These are phyloP conservation scores for Oryza coarctata DNA, from an alignment of 176 grass and related monocot species.

Conservation along the genomic window DNA sequence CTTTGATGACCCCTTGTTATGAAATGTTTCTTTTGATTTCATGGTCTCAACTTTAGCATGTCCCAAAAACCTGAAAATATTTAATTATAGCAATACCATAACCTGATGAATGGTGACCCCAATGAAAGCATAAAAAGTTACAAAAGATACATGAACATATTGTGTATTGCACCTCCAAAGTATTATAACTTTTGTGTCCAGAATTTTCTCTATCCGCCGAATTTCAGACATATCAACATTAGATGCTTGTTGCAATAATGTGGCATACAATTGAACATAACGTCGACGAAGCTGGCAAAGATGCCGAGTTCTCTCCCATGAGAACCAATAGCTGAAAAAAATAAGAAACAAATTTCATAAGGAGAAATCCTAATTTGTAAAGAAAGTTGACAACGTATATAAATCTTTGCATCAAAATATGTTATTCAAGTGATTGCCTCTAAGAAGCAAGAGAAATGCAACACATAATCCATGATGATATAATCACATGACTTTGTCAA, in stretches of 20 bases:
- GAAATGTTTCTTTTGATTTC: slow-evolving; percentile 73
- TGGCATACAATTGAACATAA: slow-evolving; percentile 88
- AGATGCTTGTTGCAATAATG: slow-evolving; percentile 68
- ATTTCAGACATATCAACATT: slow-evolving; percentile 76
- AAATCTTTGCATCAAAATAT: slow-evolving; percentile 12
- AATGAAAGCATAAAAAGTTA: slow-evolving; percentile 13
- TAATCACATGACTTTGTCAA: not conserved
- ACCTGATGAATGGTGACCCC: slow-evolving; percentile 2
- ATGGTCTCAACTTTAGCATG: slow-evolving; percentile 97
- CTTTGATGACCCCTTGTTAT: slow-evolving; percentile 66
- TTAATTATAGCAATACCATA: slow-evolving; percentile 31
- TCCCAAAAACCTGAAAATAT: slow-evolving; percentile 80
- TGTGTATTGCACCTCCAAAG: slow-evolving; percentile 72
- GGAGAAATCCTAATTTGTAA: slow-evolving; percentile 18
- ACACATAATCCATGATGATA: not conserved
- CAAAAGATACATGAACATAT: not conserved
- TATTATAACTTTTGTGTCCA: slow-evolving; percentile 92
- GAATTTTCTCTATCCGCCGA: slow-evolving; percentile 83
- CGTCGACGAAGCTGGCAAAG: slow-evolving; percentile 89
- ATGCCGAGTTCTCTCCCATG: slow-evolving; percentile 92
- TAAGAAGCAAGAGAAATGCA: slow-evolving; percentile 4
- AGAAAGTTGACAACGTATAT: not conserved
- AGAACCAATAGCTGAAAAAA: slow-evolving; percentile 64
- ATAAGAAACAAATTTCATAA: slow-evolving; percentile 29
- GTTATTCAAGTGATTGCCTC: not conserved